Conservation (phyloP, 305 asterid species). For the Solanum hybrid region DNA sequence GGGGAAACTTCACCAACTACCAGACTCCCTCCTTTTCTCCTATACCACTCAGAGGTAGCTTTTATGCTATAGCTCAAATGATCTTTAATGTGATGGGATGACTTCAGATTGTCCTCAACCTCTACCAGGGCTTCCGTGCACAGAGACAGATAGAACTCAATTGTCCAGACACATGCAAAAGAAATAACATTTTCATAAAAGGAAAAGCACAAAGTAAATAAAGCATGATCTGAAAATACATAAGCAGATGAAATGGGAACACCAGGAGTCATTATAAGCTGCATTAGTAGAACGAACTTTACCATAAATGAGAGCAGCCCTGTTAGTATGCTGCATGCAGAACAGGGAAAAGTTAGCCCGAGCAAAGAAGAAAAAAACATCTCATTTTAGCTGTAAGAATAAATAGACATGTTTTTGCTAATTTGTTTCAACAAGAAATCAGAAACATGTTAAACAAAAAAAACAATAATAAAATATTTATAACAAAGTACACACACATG, state of each 20-base stretch:
- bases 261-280: neutral
- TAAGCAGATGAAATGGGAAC: neutral
- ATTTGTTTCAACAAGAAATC: neutral
- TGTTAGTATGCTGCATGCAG: slow-evolving; percentile 70
- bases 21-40: neutral
- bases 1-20: neutral
- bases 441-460: neutral
- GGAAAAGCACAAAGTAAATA: neutral
- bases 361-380: neutral
- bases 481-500: neutral
- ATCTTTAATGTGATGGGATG: neutral
- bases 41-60: neutral
- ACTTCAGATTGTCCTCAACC: neutral
- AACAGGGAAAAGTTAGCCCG: slow-evolving; percentile 15
- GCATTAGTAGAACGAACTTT: slow-evolving; percentile 17
- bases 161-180: neutral
- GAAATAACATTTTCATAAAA: neutral
- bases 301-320: slow-evolving; percentile 99
- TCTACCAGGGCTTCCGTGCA: neutral
- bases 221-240: neutral
- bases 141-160: neutral
- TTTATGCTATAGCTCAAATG: neutral
- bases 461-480: neutral
- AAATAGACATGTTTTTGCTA: neutral
- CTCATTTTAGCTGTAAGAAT: neutral